phyloP scores from a whole-genome alignment of 192 early-diverging fungal species.

The Kappamyces sp. region DNA sequence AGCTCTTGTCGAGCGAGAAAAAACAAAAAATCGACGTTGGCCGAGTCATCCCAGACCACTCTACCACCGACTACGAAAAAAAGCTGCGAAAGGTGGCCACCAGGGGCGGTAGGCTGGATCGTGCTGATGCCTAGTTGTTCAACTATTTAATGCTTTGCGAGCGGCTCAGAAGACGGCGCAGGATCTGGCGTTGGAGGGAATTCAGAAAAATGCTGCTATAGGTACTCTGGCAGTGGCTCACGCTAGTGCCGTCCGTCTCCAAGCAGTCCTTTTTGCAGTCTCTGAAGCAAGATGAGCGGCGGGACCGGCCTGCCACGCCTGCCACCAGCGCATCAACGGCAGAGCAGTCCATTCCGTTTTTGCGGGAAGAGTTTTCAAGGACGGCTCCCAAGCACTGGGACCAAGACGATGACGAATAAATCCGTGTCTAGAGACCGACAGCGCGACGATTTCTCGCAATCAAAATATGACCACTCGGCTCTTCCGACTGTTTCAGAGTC shows the following conservation, averaged over 20 bases:
- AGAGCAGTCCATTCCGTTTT: slow-evolving; percentile 21
- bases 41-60: slow-evolving; percentile 66
- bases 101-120: slow-evolving; percentile 62
- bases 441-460: no score
- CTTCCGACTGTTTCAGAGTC: no score
- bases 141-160: slow-evolving; percentile 91
- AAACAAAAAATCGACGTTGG: slow-evolving; percentile 60
- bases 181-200: slow-evolving; percentile 50
- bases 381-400: slow-evolving; percentile 38
- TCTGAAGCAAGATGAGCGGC: slow-evolving; percentile 14
- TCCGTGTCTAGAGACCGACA: no score
- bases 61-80: slow-evolving; percentile 82
- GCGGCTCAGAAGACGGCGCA: slow-evolving; percentile 78
- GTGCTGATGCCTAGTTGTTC: slow-evolving; percentile 69
- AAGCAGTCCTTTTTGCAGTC: slow-evolving; percentile 14
- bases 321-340: background rate
- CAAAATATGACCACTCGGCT: no score
- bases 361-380: slow-evolving; percentile 26
- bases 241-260: slow-evolving; percentile 2
- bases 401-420: slow-evolving; percentile 30
- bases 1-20: slow-evolving; percentile 66
- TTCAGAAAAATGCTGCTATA: slow-evolving; percentile 28
- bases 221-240: slow-evolving; percentile 9
- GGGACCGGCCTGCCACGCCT: background rate
- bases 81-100: slow-evolving; percentile 86